These are phyloP conservation scores for Liquidambar formosana DNA, from an alignment of 164 flowering plant species.

Conservation along the genomic window DNA sequence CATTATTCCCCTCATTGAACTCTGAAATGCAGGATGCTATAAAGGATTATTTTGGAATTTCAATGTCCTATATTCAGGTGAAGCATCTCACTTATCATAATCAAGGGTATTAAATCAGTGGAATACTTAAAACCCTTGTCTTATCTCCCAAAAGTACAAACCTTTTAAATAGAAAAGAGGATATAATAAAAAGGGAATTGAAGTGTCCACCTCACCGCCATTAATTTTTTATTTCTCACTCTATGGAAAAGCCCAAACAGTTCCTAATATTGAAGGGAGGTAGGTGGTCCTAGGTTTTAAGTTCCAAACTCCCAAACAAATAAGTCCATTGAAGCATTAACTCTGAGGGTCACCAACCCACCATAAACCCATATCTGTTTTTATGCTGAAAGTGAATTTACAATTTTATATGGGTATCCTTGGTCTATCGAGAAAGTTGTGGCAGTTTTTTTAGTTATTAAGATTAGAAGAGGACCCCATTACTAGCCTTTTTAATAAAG, in stretches of 20 bases:
- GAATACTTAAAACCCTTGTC: neutral
- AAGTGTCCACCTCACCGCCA: neutral
- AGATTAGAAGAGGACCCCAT: slow-evolving; percentile 5
- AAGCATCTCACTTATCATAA: neutral
- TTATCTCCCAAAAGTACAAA: neutral
- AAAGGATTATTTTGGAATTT: neutral
- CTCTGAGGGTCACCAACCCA: too few species aligned
- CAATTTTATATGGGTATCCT: too few species aligned
- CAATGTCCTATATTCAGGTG: neutral
- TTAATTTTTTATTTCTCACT: neutral
- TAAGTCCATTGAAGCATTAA: slow-evolving; percentile 1
- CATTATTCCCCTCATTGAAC: too few species aligned
- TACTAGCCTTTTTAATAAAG: neutral
- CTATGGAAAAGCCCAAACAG: neutral
- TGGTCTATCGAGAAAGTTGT: neutral
- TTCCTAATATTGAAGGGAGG: neutral
- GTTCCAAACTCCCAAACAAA: slow-evolving; percentile 12
- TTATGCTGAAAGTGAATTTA: neutral
- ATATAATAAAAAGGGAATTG: too few species aligned
- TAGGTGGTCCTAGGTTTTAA: slow-evolving; percentile 16
- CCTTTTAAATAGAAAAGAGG: neutral
- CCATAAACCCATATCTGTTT: too few species aligned
- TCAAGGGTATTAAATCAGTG: neutral
- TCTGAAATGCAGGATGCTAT: too few species aligned
- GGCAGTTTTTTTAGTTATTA: slow-evolving; percentile 1